Conservation (phyloP, 352 stramenopile genomes). For the Sclerospora graminicola region DNA sequence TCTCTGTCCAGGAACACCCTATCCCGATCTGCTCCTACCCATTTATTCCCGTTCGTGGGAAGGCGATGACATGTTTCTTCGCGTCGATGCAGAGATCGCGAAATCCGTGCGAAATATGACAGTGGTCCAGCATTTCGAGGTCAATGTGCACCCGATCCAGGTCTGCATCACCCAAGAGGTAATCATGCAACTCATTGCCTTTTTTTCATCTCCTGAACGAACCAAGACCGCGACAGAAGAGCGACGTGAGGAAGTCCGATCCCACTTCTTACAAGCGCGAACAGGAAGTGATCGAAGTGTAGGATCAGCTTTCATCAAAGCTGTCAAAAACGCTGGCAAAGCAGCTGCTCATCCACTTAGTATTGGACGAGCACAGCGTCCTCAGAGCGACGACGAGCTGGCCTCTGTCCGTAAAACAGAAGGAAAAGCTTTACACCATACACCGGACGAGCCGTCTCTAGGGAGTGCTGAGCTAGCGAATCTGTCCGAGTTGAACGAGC, state of each 20-base stretch:
- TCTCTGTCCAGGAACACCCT: slow-evolving; percentile 53
- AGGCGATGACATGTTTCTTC: slow-evolving; percentile 57
- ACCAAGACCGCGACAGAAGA: slow-evolving; percentile 31
- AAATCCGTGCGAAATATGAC: slow-evolving; percentile 44
- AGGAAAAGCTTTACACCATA: too few species aligned
- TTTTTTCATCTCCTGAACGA: slow-evolving; percentile 32
- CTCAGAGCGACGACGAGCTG: slow-evolving; percentile 14
- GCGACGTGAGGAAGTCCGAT: slow-evolving; percentile 48
- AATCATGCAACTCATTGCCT: slow-evolving; percentile 55
- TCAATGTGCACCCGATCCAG: slow-evolving; percentile 81
- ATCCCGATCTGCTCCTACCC: slow-evolving; percentile 52
- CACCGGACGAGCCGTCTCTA: too few species aligned
- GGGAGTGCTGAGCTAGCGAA: too few species aligned
- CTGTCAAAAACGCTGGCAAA: slow-evolving; percentile 51
- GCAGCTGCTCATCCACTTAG: slow-evolving; percentile 39
- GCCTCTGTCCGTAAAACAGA: slow-evolving; percentile 6
- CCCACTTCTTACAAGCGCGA: slow-evolving; percentile 43
- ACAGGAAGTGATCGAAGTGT: slow-evolving; percentile 24
- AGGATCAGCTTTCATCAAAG: slow-evolving; percentile 44
- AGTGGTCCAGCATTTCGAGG: slow-evolving; percentile 73
- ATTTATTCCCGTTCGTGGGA: slow-evolving; percentile 37
- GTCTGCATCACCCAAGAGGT: slow-evolving; percentile 80
- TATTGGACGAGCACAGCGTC: slow-evolving; percentile 24
- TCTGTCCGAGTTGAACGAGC: too few species aligned
- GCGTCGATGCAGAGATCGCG: slow-evolving; percentile 63